Percentiles rank a stretch among this genome's conserved stretches.
phyloP scores from a whole-genome alignment of 176 grass and related monocot genomes.

The Elymus sibiricus region DNA sequence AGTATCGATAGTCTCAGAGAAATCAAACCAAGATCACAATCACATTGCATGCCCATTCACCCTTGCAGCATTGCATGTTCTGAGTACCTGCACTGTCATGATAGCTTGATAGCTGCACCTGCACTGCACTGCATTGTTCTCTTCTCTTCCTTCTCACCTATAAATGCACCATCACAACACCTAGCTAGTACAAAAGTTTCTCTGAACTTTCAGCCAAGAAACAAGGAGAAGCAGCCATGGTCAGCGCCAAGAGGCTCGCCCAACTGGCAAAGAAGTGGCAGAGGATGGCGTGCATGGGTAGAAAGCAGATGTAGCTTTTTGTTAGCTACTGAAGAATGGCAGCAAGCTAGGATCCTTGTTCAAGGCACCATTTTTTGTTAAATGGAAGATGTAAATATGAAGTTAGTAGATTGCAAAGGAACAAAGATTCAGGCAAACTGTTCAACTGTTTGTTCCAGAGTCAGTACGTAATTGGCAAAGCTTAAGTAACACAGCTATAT shows the following conservation, averaged over 20 bases:
- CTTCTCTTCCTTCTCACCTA: neutral
- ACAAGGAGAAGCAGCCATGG: neutral
- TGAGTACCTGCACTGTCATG: neutral
- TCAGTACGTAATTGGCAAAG: neutral
- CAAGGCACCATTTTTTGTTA: neutral
- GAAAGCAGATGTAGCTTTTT: conserved; percentile 7
- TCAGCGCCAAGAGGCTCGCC: no score
- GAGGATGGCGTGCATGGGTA: no score
- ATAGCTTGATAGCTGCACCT: neutral
- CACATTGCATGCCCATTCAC: neutral
- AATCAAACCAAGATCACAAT: neutral
- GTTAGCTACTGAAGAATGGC: conserved; percentile 16
- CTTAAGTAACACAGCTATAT: neutral
- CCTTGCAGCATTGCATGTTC: conserved; percentile 24
- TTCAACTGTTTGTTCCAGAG: neutral
- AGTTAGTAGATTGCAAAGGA: neutral
- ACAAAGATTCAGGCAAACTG: neutral
- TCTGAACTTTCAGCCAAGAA: neutral
- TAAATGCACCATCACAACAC: conserved; percentile 12
- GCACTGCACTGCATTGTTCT: neutral
- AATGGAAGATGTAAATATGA: neutral
- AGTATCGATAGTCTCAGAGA: neutral
- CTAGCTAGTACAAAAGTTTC: neutral
- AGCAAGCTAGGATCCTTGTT: neutral
- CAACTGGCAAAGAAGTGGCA: conserved; percentile 21